These are phyloP conservation scores for Pestalotiopsis sp. DNA, from an alignment of 2,329 filamentous ascomycete species.

Conservation along the genomic window DNA sequence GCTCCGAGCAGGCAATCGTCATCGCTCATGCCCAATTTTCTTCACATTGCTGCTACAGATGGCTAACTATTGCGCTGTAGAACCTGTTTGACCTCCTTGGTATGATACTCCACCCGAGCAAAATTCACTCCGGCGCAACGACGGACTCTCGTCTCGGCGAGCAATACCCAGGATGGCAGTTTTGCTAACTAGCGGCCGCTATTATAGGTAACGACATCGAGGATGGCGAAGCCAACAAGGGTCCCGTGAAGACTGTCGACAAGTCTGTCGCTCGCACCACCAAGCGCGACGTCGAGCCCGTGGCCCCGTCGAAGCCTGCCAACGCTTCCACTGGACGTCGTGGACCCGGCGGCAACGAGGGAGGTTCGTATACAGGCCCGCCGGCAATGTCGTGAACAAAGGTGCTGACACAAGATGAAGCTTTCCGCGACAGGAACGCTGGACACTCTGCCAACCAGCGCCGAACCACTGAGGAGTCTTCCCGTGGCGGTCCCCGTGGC, in stretches of 20 bases:
- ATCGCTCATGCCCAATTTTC: background rate
- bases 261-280: constrained; percentile 73
- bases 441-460: constrained; percentile 81
- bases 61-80: constrained; percentile 47
- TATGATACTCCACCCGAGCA: constrained; percentile 50
- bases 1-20: background rate
- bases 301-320: constrained; percentile 58
- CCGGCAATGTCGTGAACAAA: constrained; percentile 7
- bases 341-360: constrained; percentile 76
- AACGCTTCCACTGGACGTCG: constrained; percentile 46
- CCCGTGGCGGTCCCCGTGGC: constrained; percentile 59
- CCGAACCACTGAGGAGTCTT: constrained; percentile 72
- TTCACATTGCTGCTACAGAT: background rate
- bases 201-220: constrained; percentile 62
- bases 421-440: constrained; percentile 86
- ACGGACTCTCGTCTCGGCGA: background rate
- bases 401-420: constrained; percentile 46
- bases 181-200: constrained; percentile 27
- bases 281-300: constrained; percentile 86
- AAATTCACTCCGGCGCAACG: background rate
- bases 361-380: constrained; percentile 64
- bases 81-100: constrained; percentile 99
- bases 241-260: constrained; percentile 87
- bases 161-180: constrained; percentile 12
- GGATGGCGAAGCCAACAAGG: constrained; percentile 72